Percentiles rank a stretch among this genome's conserved stretches.
These are phyloP conservation scores for Tuber borchii DNA, from an alignment of 495 filamentous ascomycete species.

Conservation along the genomic window DNA sequence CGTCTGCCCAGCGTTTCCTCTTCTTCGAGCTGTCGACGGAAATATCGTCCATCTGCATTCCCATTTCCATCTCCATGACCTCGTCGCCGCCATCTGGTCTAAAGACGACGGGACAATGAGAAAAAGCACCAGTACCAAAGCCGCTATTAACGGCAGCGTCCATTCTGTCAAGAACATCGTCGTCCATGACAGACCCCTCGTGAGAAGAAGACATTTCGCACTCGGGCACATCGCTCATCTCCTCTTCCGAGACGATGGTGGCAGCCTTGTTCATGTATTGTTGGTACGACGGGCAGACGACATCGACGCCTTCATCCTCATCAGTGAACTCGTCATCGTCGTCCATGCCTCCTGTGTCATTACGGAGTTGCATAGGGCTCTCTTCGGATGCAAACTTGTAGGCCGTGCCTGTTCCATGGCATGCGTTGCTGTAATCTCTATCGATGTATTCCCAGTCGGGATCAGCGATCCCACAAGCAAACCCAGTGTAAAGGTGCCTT, in stretches of 20 bases:
- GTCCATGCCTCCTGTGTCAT: conserved; percentile 36
- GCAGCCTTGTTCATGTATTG: conserved; percentile 18
- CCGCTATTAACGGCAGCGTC: conserved; percentile 19
- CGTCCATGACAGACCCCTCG: conserved; percentile 31
- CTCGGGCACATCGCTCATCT: conserved; percentile 34
- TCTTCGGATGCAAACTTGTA: conserved; percentile 34
- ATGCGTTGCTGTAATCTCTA: conserved; percentile 22
- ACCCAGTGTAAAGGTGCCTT: conserved; percentile 27
- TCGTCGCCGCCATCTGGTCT: conserved; percentile 25
- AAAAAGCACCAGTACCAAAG: conserved; percentile 9
- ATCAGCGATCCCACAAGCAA: conserved; percentile 30
- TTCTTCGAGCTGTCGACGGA: conserved; percentile 27
- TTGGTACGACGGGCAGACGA: conserved; percentile 29
- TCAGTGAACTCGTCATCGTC: conserved; percentile 29
- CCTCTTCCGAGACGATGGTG: conserved; percentile 14
- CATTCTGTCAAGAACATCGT: conserved; percentile 31
- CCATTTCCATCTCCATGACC: conserved; percentile 37
- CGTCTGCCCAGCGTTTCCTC: conserved; percentile 32
- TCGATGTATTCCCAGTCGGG: conserved; percentile 34
- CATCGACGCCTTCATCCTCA: conserved; percentile 25
- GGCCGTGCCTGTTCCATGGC: conserved; percentile 22
- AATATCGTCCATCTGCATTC: conserved; percentile 29
- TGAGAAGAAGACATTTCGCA: conserved; percentile 29
- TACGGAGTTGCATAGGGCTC: conserved; percentile 33
- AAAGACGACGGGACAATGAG: conserved; percentile 20